phyloP scores from a whole-genome alignment of 371 early-diverging fungal genomes.

The Mortierella sp. region DNA sequence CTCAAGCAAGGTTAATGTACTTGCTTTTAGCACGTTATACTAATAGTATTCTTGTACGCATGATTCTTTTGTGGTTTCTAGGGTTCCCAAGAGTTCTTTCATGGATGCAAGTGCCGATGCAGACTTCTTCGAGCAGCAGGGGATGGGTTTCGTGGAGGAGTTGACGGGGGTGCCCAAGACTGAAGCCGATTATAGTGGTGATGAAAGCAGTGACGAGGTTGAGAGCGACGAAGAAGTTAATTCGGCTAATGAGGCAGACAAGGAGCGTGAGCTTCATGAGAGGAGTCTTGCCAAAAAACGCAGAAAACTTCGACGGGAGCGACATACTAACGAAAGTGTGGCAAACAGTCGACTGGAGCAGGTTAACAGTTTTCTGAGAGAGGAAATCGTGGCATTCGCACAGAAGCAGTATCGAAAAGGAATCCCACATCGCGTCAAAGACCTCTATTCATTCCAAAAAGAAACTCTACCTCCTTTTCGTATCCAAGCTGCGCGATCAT shows the following conservation, averaged over 20 bases:
- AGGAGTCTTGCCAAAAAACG: slow-evolving; percentile 2
- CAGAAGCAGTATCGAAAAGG: slow-evolving; percentile 19
- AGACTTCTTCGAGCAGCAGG: slow-evolving; percentile 20
- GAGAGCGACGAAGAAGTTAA: slow-evolving; percentile 1
- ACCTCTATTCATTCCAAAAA: slow-evolving; percentile 11
- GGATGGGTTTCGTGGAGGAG: slow-evolving; percentile 33
- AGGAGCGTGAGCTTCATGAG: not conserved
- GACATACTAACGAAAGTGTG: slow-evolving; percentile 9
- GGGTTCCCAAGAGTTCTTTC: slow-evolving; percentile 17
- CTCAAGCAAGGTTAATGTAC: not conserved
- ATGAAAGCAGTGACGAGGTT: not conserved
- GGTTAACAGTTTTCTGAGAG: slow-evolving; percentile 6
- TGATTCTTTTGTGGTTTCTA: slow-evolving; percentile 3
- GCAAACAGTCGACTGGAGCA: slow-evolving; percentile 17
- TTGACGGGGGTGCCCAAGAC: slow-evolving; percentile 38
- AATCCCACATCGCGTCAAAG: slow-evolving; percentile 6
- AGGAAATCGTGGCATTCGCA: slow-evolving; percentile 17
- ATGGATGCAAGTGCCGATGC: not conserved
- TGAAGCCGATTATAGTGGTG: slow-evolving; percentile 16
- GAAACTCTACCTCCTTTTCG: slow-evolving; percentile 18
- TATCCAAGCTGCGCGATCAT: slow-evolving; percentile 5
- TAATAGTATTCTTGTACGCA: not conserved
- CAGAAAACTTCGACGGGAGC: not conserved
- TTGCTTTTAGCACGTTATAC: not conserved
- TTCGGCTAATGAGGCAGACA: not conserved